A percentile compares a stretch with the other conserved stretches of the same genome.
phyloP scores from a whole-genome alignment of 768 basidiomycete species.

The Hericium erinaceus region DNA sequence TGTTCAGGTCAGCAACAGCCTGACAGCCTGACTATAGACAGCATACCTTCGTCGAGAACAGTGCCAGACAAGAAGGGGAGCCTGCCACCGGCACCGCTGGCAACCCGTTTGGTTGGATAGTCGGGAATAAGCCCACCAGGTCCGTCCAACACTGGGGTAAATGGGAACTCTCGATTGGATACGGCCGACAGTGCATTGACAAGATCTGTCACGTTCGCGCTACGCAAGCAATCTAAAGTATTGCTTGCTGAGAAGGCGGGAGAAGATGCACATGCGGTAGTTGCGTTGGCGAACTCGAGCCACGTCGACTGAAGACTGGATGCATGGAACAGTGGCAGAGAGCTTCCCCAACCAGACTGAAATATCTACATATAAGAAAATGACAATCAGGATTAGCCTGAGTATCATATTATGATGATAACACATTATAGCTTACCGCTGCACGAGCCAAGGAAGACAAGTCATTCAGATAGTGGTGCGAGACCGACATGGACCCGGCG shows the following conservation, averaged over 20 bases:
- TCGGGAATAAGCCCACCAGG: constrained; percentile 31
- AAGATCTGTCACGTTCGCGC: constrained; percentile 13
- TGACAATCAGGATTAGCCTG: too few relatives aligned
- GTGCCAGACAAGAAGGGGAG: constrained; percentile 39
- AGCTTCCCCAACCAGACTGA: constrained; percentile 30
- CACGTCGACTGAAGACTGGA: constrained; percentile 26
- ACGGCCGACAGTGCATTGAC: constrained; percentile 11
- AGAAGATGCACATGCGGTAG: constrained; percentile 25
- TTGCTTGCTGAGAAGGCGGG: constrained; percentile 14
- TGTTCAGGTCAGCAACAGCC: not conserved
- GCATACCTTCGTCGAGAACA: constrained; percentile 36
- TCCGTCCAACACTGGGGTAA: constrained; percentile 34
- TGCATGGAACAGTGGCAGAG: constrained; percentile 22
- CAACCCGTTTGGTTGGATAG: constrained; percentile 25
- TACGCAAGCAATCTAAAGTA: constrained; percentile 27
- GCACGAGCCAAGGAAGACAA: constrained; percentile 16
- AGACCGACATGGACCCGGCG: constrained; percentile 29
- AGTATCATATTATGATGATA: too few relatives aligned
- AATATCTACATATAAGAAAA: constrained; percentile 26
- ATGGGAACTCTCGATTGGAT: constrained; percentile 24
- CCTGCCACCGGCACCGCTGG: constrained; percentile 24
- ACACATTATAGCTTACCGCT: constrained; percentile 10
- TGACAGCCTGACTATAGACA: not conserved
- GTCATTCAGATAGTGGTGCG: constrained; percentile 22
- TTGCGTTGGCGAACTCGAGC: constrained; percentile 29